Conservation (phyloP, 2,329 filamentous ascomycete genomes). For the Fusarium mangiferae region DNA sequence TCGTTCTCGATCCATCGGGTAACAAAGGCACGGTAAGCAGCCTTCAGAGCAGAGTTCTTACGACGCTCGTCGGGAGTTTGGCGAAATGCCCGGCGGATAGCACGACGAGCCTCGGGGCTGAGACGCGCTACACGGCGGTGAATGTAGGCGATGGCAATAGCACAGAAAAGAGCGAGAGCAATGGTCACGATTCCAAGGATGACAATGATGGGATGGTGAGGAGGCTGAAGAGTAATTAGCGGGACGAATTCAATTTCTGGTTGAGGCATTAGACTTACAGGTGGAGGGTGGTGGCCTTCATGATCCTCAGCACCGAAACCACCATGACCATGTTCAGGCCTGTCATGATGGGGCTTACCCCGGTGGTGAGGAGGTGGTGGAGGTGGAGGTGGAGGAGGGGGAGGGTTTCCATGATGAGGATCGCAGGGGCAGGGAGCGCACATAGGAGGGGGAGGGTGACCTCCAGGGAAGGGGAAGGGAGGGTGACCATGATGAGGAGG, state of each 20-base stretch:
- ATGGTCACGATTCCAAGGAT: constrained; percentile 40
- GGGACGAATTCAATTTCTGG: background rate
- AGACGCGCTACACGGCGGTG: constrained; percentile 35
- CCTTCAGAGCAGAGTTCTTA: constrained; percentile 40
- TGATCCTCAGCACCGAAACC: constrained; percentile 23
- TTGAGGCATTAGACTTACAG: constrained; percentile 29
- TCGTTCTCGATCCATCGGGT: constrained; percentile 40
- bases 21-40: constrained; percentile 47
- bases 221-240: constrained; percentile 16
- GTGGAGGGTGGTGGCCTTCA: constrained; percentile 17
- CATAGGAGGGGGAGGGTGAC: constrained; percentile 13
- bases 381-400: constrained; percentile 40
- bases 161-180: constrained; percentile 41
- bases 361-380: constrained; percentile 39
- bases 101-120: constrained; percentile 36
- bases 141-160: constrained; percentile 40
- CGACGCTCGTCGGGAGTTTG: constrained; percentile 43
- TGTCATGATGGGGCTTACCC: constrained; percentile 36
- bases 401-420: constrained; percentile 29
- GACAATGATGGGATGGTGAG: constrained; percentile 34
- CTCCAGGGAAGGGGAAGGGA: constrained; percentile 43
- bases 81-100: constrained; percentile 39
- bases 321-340: constrained; percentile 35
- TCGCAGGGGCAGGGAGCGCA: constrained; percentile 18
- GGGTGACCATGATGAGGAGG: constrained; percentile 27